Base-by-base conservation (phyloP, 495 filamentous ascomycete species). In the Aspergillus coremiiformis region DNA sequence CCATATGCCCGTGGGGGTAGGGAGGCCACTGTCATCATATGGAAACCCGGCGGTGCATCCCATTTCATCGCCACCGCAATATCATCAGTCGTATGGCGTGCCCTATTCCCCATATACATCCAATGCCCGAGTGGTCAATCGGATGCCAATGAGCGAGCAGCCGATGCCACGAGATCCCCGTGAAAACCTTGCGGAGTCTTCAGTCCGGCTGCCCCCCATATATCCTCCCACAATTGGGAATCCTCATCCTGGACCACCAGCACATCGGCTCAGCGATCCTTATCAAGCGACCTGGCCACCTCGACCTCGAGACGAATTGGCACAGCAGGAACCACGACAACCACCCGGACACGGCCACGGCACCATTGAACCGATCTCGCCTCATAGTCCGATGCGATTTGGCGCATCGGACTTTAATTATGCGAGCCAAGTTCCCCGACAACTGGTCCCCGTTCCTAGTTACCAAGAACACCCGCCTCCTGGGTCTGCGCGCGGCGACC, bases 191-290 rank as follows among this genome's bases (percentile, higher is more conserved):
- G 39, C 56, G 3, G 69, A 73, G 44, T 66, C 68, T 10, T 64
- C 70, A n/a, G 66, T 76, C 5, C 62, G 69, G 39, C 66, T 76
- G 3, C 72, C 72, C 4, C 72, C 72, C 7, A 74, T 76, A 5
- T 67, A 68, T 14, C 67, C 71, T 17, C 54, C 63, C 17, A 55
- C 61, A 6, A 52, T 57, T 48, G 57, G 61, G 4, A 69, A 63
- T 4, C 61, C 66, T 7, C 61, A 54, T 19, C 52, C 60, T 3
- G 46, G 50, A 12, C 51, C 59, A 12, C 68, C 69, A 22, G 60
- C 60, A 1, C 72, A 72, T 44, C 66, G 68, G 26, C 47, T 67
- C 15, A 74, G 70, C 24, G 72, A 73, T 57, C 68, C 70, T 9
- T 73, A 73, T 47, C 61, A 66, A 15, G 26, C 63, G 32, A 43